Base-by-base conservation (phyloP, 306 rosid genomes). In the Fragaria iinumae region DNA sequence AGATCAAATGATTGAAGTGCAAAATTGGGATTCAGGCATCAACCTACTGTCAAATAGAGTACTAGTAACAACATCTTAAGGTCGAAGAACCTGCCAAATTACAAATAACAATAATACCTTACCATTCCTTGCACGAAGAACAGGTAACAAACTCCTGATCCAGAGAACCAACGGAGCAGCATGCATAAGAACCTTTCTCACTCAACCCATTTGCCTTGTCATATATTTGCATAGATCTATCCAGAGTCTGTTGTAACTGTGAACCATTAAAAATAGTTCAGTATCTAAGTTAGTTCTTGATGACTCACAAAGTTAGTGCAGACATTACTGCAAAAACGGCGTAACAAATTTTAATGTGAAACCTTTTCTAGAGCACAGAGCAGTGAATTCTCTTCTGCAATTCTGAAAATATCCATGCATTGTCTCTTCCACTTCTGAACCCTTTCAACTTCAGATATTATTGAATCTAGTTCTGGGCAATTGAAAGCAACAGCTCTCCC, bases 381-480 rank as follows among this genome's bases (percentile, higher is more conserved):
- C 82, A 89, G 79, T 34, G 92, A 84, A 64, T 81, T 76, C 68
- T 81, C 83, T 62, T 83, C 93, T 76, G 80, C 86, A 83, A 82
- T 66, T 74, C 87, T 88, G 52, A 88, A 69, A 55, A 76, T 72
- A 48, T 74, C 80, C 69, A 78, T 77, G 87, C 97, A 92, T 75
- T 59, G 83, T 79, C 80, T 85, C 84, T 84, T 87, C 98, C 98
- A 95, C 84, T 80, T 88, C 80, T 91, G 94, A 85, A 94, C 90
- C 91, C 85, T 91, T 77, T 79, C 93, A 84, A 90, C 96, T 86
- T 89, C 90, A 80, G 89, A 91, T 71, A 83, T 77, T 67, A 94
- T 77, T 83, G 80, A 73, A 73, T 90, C 85, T 44, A 89, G 90
- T 79, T 91, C 97, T 34, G 89, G 36, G 82, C 97, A 94, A 81